Evolutionary conservation across 768 basidiomycete genomes (phyloP).

Genomic region (Dioszegia crocea): DNA sequence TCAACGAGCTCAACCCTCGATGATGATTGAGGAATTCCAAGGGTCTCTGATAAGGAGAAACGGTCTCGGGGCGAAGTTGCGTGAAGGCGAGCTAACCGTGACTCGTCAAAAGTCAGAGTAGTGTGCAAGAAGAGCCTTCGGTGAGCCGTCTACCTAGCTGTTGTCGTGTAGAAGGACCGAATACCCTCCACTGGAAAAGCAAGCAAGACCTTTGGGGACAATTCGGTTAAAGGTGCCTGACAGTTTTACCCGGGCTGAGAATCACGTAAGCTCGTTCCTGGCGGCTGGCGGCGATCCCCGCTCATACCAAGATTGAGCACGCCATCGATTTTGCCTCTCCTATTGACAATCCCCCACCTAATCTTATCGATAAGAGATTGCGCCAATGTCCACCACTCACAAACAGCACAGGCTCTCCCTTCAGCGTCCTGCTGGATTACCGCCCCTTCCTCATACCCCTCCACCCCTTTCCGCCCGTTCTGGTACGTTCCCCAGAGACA

Average conservation of each 20-base stretch:
- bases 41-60: no score
- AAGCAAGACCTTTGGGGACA: neutral
- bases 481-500: neutral
- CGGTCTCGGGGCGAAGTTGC: no score
- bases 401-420: slow-evolving; percentile 19
- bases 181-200: no score
- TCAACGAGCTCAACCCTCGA: no score
- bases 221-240: neutral
- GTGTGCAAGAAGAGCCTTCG: no score
- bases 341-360: neutral
- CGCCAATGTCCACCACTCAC: neutral
- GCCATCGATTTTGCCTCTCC: neutral
- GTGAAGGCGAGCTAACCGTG: no score
- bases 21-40: no score
- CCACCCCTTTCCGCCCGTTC: neutral
- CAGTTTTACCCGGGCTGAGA: no score
- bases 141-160: no score
- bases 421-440: slow-evolving; percentile 28
- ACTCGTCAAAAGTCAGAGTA: no score
- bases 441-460: slow-evolving; percentile 14
- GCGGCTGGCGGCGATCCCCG: neutral
- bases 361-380: slow-evolving; percentile 1
- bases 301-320: neutral
- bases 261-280: no score
- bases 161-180: no score